Base-by-base conservation (phyloP, 2,329 filamentous ascomycete species). In the Ophiosphaerella herpotricha region DNA sequence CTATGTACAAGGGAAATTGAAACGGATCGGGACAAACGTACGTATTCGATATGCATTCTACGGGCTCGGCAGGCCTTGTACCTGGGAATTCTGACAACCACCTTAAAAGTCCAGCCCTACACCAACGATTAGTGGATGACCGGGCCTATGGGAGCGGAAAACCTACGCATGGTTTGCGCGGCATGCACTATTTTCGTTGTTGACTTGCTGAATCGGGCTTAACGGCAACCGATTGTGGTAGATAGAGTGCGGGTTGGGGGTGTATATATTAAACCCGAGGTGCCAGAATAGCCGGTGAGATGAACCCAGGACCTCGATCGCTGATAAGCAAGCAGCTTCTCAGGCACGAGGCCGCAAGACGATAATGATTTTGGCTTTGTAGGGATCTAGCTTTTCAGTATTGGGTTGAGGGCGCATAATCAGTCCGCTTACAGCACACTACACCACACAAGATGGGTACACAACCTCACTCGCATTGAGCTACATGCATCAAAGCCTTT, bases 241-340 rank as follows among this genome's bases (percentile, higher is more conserved):
- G 33, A 26, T 37, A 33, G 41, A 35, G 38, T 43, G 32, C 11
- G 23, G 11, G 14, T 7, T 38, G 35, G 12, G 34, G 18, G 14
- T 32, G 14, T 37, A 23, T 31, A 38, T 9, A 45, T 45, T 45
- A 29, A 11, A 21, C 13, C 13, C 16, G 35, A 35, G 43, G 14
- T 31, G 4, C 5, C 24, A 32, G 13, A 45, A 38, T 45, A 45
- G 43, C 43, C 43, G 43, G 43, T 4, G 5, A 45, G 13, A 45
- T 39, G 34, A 45, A 23, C n/a, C 26, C 12, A n/a, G 29, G 21
- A n/a, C 16, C 38, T 24, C 13, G 33, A 40, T 23, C 13, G 38
- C 38, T 29, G 38, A 40, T 40, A 29, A 29, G 26, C 5, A 14
- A 5, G n/a, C 34, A 36, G 7, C 34, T 9, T 36, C 18, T 36